Evolutionary conservation across 176 grass and related monocot genomes (phyloP).

Genomic region (Chrysopogon serrulatus): DNA sequence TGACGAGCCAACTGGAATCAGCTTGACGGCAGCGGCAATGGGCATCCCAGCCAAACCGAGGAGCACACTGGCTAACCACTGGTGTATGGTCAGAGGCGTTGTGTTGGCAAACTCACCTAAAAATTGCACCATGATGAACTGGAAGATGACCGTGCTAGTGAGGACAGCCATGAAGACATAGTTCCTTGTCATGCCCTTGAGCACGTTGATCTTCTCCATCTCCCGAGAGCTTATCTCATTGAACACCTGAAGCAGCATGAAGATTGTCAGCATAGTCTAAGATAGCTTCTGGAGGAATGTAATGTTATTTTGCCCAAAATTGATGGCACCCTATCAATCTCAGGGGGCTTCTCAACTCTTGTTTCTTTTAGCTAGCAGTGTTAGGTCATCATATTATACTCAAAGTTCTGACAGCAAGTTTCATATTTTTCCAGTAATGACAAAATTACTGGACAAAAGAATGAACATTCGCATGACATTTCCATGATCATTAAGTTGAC

Average conservation of each 20-base stretch:
- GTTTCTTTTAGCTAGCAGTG: background rate
- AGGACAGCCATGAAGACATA: conserved; percentile 78
- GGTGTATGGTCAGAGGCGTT: conserved; percentile 39
- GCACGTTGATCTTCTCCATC: conserved; percentile 94
- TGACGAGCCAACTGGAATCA: conserved; percentile 61
- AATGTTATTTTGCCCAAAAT: background rate
- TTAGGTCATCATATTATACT: background rate
- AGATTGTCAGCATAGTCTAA: background rate
- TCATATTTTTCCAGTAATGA: background rate
- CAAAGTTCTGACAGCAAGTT: background rate
- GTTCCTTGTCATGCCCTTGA: conserved; percentile 79
- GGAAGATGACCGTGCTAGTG: conserved; percentile 69
- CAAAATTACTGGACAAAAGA: background rate
- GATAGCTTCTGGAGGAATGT: background rate
- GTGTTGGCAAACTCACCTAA: conserved; percentile 93
- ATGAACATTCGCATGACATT: background rate
- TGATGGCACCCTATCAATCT: background rate
- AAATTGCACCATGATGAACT: conserved; percentile 89
- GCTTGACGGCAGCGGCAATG: conserved; percentile 51
- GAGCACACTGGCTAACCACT: conserved; percentile 67
- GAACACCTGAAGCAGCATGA: conserved; percentile 56
- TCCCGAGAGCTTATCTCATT: conserved; percentile 97
- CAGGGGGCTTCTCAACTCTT: too few species aligned
- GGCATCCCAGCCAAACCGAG: conserved; percentile 78
- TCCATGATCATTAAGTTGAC: background rate